Conservation (phyloP, 2,329 filamentous ascomycete genomes). For the Zasmidium cellare region DNA sequence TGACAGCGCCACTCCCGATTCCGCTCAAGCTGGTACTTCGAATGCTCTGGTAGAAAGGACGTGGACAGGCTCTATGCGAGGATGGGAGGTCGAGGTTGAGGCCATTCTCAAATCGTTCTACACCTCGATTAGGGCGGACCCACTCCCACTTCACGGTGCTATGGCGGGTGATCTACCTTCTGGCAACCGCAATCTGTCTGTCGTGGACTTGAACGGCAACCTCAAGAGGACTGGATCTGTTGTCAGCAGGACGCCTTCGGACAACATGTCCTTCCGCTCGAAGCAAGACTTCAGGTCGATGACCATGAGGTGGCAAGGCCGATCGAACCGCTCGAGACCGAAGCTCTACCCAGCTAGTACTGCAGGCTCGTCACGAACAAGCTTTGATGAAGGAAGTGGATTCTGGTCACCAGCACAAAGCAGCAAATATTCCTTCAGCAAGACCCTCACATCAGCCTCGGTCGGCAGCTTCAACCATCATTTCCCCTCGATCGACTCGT, state of each 20-base stretch:
- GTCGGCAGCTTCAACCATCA: slow-evolving; percentile 84
- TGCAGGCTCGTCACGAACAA: slow-evolving; percentile 87
- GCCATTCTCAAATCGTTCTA: slow-evolving; percentile 91
- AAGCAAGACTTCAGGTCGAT: slow-evolving; percentile 64
- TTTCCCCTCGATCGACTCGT: slow-evolving; percentile 63
- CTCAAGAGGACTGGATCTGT: slow-evolving; percentile 85
- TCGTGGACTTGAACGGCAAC: slow-evolving; percentile 50
- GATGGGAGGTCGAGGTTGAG: slow-evolving; percentile 89
- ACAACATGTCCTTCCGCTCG: slow-evolving; percentile 69
- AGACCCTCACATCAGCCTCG: slow-evolving; percentile 87
- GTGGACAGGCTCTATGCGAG: slow-evolving; percentile 72
- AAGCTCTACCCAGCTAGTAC: slow-evolving; percentile 74
- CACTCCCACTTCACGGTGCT: slow-evolving; percentile 81
- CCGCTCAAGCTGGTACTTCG: slow-evolving; percentile 54
- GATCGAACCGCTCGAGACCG: slow-evolving; percentile 81
- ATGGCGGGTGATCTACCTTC: slow-evolving; percentile 46
- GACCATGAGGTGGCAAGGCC: slow-evolving; percentile 67
- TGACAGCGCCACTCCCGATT: slow-evolving; percentile 37
- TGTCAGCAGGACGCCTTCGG: slow-evolving; percentile 89
- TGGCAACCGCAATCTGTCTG: slow-evolving; percentile 57
- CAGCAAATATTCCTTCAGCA: slow-evolving; percentile 89
- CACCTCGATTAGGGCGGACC: slow-evolving; percentile 80
- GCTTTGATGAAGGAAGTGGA: slow-evolving; percentile 85
- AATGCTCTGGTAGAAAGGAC: slow-evolving; percentile 76
- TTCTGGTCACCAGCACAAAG: slow-evolving; percentile 89